phyloP scores from a whole-genome alignment of 257 asterid genomes.

The Knoxia roxburghii region DNA sequence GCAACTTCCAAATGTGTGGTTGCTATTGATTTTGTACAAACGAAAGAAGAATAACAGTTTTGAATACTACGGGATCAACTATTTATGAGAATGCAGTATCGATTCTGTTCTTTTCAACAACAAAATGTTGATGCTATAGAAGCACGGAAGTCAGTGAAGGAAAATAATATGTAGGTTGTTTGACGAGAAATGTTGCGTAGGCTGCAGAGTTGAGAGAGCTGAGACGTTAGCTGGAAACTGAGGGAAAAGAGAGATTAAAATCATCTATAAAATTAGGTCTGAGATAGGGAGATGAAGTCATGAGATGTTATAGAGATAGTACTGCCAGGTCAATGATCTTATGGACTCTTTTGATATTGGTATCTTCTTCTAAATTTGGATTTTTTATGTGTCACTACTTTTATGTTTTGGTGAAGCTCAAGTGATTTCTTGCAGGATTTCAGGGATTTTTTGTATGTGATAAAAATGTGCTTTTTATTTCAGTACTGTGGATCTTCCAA shows the following conservation, averaged over 20 bases:
- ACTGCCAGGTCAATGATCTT: neutral
- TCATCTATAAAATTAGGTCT: neutral
- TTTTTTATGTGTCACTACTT: neutral
- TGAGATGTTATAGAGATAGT: neutral
- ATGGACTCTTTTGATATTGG: constrained; percentile 1
- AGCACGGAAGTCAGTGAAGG: neutral
- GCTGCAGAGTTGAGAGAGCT: neutral
- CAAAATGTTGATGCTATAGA: neutral
- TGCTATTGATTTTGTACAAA: neutral
- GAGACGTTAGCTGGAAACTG: neutral
- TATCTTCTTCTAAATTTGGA: neutral
- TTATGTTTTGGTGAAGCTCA: neutral
- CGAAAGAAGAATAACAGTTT: neutral
- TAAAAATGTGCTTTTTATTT: neutral
- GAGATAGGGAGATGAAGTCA: neutral
- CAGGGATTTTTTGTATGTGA: neutral
- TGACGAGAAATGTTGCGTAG: neutral
- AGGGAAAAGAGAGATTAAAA: neutral
- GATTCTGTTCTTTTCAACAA: neutral
- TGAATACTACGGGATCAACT: neutral
- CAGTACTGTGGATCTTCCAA: neutral
- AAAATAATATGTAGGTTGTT: neutral
- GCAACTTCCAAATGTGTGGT: no score
- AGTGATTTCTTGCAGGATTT: neutral
- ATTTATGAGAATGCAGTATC: neutral